Percentiles rank a stretch among this genome's conserved stretches.
These are phyloP conservation scores for Leishmania arabica DNA, from an alignment of 208 protist genomes.

Conservation along the genomic window DNA sequence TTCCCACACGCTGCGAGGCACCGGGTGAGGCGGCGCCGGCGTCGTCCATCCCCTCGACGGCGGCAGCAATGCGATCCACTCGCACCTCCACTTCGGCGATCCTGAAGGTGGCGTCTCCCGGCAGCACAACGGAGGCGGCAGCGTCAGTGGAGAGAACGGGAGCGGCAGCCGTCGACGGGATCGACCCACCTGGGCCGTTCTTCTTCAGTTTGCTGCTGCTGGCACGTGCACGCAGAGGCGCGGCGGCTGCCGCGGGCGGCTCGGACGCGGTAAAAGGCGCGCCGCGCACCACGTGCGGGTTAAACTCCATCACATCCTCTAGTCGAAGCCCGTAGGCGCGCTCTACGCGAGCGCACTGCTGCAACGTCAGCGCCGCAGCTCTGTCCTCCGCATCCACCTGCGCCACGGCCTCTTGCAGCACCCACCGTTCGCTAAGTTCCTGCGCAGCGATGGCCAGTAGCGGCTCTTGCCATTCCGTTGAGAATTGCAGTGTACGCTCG, in stretches of 20 bases:
- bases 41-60: conserved; percentile 20
- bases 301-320: conserved; percentile 38
- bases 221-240: neutral
- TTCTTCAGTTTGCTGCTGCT: conserved; percentile 2
- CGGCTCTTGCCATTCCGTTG: conserved; percentile 21
- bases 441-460: conserved; percentile 32
- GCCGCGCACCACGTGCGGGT: conserved; percentile 14
- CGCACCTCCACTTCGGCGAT: conserved; percentile 64
- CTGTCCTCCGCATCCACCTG: conserved; percentile 37
- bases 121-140: conserved; percentile 28
- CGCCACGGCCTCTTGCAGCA: conserved; percentile 21
- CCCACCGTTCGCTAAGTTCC: conserved; percentile 31
- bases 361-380: conserved; percentile 41
- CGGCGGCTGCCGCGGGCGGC: neutral
- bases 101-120: conserved; percentile 41
- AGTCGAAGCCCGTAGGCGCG: conserved; percentile 60
- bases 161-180: neutral
- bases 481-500: conserved; percentile 28
- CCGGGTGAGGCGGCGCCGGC: conserved; percentile 10
- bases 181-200: neutral
- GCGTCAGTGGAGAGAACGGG: conserved; percentile 14
- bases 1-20: conserved; percentile 10
- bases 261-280: neutral
- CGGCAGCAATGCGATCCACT: conserved; percentile 42
- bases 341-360: conserved; percentile 57